Evolutionary conservation across 495 filamentous ascomycete genomes (phyloP), one percentile per base, ranked within the genome.

Genomic region (Penicillium paxilli): DNA sequence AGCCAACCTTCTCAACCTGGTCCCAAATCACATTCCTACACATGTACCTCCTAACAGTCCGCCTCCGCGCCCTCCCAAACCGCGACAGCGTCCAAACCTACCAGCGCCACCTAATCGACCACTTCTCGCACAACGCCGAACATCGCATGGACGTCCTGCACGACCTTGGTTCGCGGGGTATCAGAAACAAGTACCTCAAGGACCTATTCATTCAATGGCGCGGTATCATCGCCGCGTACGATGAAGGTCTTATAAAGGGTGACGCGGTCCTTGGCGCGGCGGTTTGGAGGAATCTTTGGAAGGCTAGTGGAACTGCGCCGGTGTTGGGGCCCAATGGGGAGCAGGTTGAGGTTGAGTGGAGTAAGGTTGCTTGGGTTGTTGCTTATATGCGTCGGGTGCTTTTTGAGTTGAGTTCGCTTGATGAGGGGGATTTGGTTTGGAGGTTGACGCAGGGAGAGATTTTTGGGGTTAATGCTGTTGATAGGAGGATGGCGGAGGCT

Each of bases 11-110:
- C 74, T 89, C 83, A 53, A 92, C 89, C 44, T 98, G 94, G 95
- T 87, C 95, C 6, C 94, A 97, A 66, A 84, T 98, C 35, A 92
- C 92, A 17, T 91, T 98, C 76, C 81, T 98, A 12, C 92, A 98
- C 75, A 88, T 98, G 85, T 97, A 96, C 76, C 81, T 96, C 46
- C 70, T 97, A 35, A 87, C 87, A n/a, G 87, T 88, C n/a, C 87
- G 93, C 37, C 74, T 97, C 42, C 89, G 94, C 44, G 80, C 79
- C 54, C 81, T 94, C 52, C 87, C 88, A 19, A 67, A 77, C 3
- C 71, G 70, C n/a, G 78, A 85, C 19, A 80, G 77, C 23, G 56
- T 77, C 32, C 75, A 74, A 46, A 75, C 78, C 10, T 91, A 87
- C 77, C 84, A 87, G 49, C 89, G 89, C 54, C 86, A 91, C 64